Conservation (phyloP, 1,284 basidiomycete genomes). For the Fomitopsis schrenkii region DNA sequence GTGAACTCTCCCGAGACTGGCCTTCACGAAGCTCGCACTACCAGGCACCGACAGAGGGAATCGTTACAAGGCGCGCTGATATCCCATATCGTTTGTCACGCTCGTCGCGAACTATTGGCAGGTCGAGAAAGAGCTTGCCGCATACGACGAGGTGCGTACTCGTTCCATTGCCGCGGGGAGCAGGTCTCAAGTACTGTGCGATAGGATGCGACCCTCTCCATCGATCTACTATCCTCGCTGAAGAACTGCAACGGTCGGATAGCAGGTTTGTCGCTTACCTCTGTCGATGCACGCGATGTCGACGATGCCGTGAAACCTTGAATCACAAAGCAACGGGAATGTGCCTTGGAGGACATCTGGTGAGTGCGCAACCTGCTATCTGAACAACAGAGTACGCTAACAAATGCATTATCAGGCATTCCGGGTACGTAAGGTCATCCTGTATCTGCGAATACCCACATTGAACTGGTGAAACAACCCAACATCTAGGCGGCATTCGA, state of each 20-base stretch:
- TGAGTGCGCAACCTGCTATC: conserved; percentile 28
- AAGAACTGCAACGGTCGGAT: conserved; percentile 88
- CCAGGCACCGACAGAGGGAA: conserved; percentile 81
- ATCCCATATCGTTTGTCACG: neutral
- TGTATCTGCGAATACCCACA: neutral
- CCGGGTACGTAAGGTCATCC: conserved; percentile 36
- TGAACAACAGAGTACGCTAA: neutral
- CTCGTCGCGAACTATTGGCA: conserved; percentile 26
- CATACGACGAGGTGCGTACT: conserved; percentile 73
- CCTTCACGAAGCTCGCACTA: conserved; percentile 8
- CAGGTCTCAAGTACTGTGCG: neutral
- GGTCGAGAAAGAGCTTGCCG: conserved; percentile 81
- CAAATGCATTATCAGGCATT: conserved; percentile 40
- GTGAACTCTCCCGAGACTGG: neutral
- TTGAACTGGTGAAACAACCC: neutral
- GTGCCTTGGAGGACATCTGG: conserved; percentile 83
- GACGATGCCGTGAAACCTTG: neutral
- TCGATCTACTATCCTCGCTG: conserved; percentile 71
- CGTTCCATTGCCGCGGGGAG: neutral
- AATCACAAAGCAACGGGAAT: conserved; percentile 65
- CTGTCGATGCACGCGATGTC: neutral
- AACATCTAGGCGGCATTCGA: conserved; percentile 75
- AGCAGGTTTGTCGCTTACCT: conserved; percentile 48
- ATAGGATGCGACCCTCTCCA: conserved; percentile 72
- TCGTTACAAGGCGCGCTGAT: conserved; percentile 68